Conservation (phyloP, 164 flowering plant species). For the Macadamia tetraphylla region DNA sequence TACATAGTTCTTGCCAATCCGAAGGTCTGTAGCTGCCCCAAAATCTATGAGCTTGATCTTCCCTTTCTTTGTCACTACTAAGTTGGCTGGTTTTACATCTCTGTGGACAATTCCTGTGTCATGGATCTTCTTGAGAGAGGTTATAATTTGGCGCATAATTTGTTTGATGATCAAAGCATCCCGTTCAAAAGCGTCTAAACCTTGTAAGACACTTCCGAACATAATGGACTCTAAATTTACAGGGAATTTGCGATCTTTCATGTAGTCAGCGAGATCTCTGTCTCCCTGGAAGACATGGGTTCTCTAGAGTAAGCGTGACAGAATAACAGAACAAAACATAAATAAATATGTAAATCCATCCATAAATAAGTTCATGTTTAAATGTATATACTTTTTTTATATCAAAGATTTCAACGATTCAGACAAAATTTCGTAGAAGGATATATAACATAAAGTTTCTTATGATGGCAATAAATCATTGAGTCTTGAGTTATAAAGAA, state of each 20-base stretch:
- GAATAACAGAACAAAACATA: background rate
- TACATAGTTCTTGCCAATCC: conserved; percentile 88
- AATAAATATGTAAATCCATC: background rate
- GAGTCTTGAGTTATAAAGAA: no score
- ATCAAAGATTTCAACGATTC: background rate
- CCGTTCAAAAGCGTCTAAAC: conserved; percentile 54
- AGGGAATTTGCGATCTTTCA: conserved; percentile 84
- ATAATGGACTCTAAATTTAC: conserved; percentile 75
- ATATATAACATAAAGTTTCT: background rate
- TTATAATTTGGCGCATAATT: conserved; percentile 87
- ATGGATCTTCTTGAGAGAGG: conserved; percentile 88
- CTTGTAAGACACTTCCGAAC: conserved; percentile 84
- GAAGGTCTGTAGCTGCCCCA: conserved; percentile 94
- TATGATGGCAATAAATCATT: background rate
- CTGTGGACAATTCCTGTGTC: conserved; percentile 93
- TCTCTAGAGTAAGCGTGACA: conserved; percentile 12
- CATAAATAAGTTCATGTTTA: no score
- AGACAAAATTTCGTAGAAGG: background rate
- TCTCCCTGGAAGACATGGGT: conserved; percentile 60
- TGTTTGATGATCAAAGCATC: conserved; percentile 91
- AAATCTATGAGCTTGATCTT: conserved; percentile 91
- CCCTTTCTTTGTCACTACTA: conserved; percentile 89
- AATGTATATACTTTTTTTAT: no score
- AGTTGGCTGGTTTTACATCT: conserved; percentile 93
- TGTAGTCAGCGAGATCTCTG: conserved; percentile 67